Evolutionary conservation across 805 yeast species (phyloP).

Genomic region (Candida odintsovae): DNA sequence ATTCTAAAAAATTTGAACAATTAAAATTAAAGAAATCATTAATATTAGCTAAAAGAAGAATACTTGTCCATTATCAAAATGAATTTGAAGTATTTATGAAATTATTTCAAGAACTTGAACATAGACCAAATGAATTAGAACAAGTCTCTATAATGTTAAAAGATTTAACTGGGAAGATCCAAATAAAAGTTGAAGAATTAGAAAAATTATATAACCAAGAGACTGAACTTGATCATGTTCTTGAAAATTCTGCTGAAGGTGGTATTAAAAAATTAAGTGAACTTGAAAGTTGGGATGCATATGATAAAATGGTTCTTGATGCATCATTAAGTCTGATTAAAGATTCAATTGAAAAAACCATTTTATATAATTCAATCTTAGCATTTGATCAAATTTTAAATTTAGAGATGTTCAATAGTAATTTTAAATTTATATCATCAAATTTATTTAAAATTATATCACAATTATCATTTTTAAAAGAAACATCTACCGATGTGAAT

Average conservation of each 20-base stretch:
- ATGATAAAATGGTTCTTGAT: conserved; percentile 38
- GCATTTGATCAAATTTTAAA: conserved; percentile 43
- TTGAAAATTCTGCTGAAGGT: conserved; percentile 40
- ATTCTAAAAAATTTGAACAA: conserved; percentile 38
- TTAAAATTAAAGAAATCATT: conserved; percentile 35
- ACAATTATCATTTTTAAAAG: conserved; percentile 11
- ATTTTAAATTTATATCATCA: conserved; percentile 15
- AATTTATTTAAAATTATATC: conserved; percentile 11
- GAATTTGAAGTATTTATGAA: conserved; percentile 27
- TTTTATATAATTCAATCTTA: conserved; percentile 49
- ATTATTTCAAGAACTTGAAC: conserved; percentile 17
- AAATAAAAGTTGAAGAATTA: conserved; percentile 42
- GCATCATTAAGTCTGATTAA: conserved; percentile 36
- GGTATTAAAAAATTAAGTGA: conserved; percentile 43
- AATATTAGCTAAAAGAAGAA: conserved; percentile 32
- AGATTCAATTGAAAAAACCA: conserved; percentile 45
- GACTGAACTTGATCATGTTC: conserved; percentile 47
- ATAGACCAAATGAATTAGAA: conserved; percentile 21
- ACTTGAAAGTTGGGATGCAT: conserved; percentile 49
- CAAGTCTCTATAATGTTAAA: conserved; percentile 24
- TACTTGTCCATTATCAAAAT: conserved; percentile 36
- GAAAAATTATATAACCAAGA: conserved; percentile 44
- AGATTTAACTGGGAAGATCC: conserved; percentile 32
- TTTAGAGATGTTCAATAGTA: conserved; percentile 22
- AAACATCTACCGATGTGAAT: conserved; percentile 9